Base-by-base conservation (phyloP, 106 monocot species). In the Platanthera guangdongensis region DNA sequence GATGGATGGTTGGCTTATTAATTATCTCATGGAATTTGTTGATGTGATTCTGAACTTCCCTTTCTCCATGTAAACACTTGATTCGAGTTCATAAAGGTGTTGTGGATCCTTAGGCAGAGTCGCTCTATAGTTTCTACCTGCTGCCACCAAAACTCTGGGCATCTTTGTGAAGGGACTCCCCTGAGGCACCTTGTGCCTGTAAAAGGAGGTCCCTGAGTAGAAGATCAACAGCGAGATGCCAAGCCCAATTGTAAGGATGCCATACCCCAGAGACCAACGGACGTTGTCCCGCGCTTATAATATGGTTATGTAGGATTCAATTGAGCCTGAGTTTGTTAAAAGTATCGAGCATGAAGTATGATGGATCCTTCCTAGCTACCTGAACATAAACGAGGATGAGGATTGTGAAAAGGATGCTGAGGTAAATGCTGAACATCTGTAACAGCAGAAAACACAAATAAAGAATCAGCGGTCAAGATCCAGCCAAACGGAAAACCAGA, bases 131-230 rank as follows among this genome's bases (percentile, higher is more conserved):
- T 90, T 90, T 77, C 78, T 83, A 2, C 71, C n/a, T 11, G 87
- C 75, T 22, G 82, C 83, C 47, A 85, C 80, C 4, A 90, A 12
- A 51, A 90, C 90, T 46, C 76, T 80, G 0, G 83, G 78, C 82
- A 90, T 90, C 78, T 52, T 85, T 7, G 85, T 79, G 30, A 87
- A 83, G 6, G 90, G 85, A 64, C 90, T 90, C 10, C 90, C 90
- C 65, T 70, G 73, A 9, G 87, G 85, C 32, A 79, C 2, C 76
- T 81, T 87, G 60, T 90, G 90, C 57, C 90, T 54, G 60, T 90
- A 90, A 65, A 83, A 83, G 2, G 80, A 78, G 16, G 90, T 85
- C 15, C 90, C 87, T 21, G 69, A 68, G 13, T 85, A 39, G 73
- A 85, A 90, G 50, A 90, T 82, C 6, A 70, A 6, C 5, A 90